These are phyloP conservation scores for Zanthoxylum bungeanum DNA, from an alignment of 345 rosid genomes.

Conservation along the genomic window DNA sequence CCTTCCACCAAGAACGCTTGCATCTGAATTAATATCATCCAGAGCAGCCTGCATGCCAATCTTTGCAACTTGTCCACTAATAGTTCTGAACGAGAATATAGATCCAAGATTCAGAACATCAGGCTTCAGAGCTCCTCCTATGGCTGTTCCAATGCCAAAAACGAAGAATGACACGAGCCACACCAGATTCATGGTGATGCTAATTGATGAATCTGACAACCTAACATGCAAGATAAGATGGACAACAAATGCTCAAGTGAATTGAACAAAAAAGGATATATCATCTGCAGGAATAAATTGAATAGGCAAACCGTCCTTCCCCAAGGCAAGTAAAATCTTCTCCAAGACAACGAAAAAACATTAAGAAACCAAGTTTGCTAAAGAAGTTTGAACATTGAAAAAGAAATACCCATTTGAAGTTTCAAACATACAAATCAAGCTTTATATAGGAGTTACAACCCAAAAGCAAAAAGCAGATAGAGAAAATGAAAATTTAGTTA, in stretches of 20 bases:
- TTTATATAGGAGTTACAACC: not conserved
- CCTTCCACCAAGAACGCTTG: constrained; percentile 55
- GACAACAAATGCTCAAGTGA: not conserved
- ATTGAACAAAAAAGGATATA: not conserved
- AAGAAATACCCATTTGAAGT: constrained; percentile 10
- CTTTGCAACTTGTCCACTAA: constrained; percentile 50
- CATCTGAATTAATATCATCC: constrained; percentile 71
- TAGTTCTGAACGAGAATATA: constrained; percentile 43
- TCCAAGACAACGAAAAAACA: no score
- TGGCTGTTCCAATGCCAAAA: constrained; percentile 30
- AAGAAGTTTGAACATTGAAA: not conserved
- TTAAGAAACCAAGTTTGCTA: not conserved
- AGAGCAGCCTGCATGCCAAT: constrained; percentile 71
- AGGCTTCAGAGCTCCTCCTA: constrained; percentile 43
- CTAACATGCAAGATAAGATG: constrained; percentile 21
- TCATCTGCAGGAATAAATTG: not conserved
- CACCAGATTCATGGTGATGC: constrained; percentile 42
- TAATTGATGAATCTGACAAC: constrained; percentile 26
- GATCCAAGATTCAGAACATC: constrained; percentile 59
- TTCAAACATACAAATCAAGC: no score
- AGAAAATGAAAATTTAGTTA: constrained; percentile 15
- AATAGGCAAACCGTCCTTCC: not conserved
- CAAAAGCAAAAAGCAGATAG: constrained; percentile 6
- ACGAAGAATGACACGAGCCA: constrained; percentile 34
- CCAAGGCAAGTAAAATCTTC: constrained; percentile 23